Base-by-base conservation (phyloP, 202 grass and related monocot genomes). In the Zoysia matrella region DNA sequence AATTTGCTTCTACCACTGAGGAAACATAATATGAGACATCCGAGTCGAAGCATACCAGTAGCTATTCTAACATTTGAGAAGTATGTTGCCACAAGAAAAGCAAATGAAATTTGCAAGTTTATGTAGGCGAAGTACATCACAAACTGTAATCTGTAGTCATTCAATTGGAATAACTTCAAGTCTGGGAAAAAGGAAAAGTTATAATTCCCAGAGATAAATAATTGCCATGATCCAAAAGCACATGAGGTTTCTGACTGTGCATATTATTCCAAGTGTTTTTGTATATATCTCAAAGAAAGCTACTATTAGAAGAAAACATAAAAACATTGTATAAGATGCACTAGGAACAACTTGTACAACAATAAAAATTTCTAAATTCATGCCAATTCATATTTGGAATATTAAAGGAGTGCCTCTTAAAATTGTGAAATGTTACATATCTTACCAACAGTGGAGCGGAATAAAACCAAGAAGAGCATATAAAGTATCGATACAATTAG, bases 41-140 rank as follows among this genome's bases (percentile, higher is more conserved):
- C 22, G 22, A 30, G 22, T 67, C 58, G 46, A 81, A 84, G 49
- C 82, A 65, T 74, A 95, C 92, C 87, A 41, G 89, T 73, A 77
- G 92, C 92, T 66, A 85, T 88, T 42, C 80, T 88, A 11, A 81
- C 89, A 72, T 81, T 65, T 18, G 89, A 95, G 68, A 92, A 92
- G 78, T 46, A 86, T 78, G 92, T 67, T 52, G 92, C 75, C 50
- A 78, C 52, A 78, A 94, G 89, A 80, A 92, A 88, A 71, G 92
- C 84, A 65, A 94, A 89, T 9, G 81, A 81, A 73, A 94, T 90
- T 81, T 95, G 92, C 66, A 90, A 68, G 75, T 88, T 94, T 66
- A 94, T 83, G 55, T 88, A 87, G 7, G 69, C 69, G 45, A 92
- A 86, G 72, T 90, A 94, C 72, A 90, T 75, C 7, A 90, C 36